Conservation (phyloP, 257 asterid genomes). For the Plantago ovata region DNA sequence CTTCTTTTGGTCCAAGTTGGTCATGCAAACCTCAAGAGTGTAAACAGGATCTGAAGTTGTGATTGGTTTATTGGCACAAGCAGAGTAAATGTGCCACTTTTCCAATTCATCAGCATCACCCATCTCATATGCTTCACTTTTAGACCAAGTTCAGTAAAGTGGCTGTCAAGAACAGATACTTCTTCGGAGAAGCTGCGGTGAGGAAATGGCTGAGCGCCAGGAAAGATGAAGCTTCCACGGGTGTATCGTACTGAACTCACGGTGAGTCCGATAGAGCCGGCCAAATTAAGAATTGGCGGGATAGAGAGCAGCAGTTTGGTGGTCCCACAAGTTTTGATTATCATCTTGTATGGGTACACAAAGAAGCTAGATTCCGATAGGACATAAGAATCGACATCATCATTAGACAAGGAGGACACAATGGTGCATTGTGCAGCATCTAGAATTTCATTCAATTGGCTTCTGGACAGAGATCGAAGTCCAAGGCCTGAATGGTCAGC, state of each 20-base stretch:
- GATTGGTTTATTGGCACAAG: conserved; percentile 33
- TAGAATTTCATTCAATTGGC: conserved; percentile 65
- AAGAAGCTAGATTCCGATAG: conserved; percentile 87
- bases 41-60: conserved; percentile 29
- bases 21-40: conserved; percentile 89
- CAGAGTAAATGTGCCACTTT: conserved; percentile 82
- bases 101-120: conserved; percentile 46
- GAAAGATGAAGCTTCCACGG: conserved; percentile 76
- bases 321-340: conserved; percentile 82
- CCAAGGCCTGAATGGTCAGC: conserved; percentile 45
- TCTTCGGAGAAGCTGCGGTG: conserved; percentile 78
- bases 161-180: conserved; percentile 54
- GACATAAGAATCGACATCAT: conserved; percentile 71
- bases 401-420: conserved; percentile 61
- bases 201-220: conserved; percentile 74
- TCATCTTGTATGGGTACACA: conserved; percentile 65
- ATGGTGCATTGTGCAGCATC: conserved; percentile 82
- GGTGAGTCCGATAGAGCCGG: conserved; percentile 38
- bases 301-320: conserved; percentile 77
- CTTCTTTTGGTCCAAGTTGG: conserved; percentile 51
- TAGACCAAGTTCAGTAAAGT: conserved; percentile 49
- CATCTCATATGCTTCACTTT: conserved; percentile 60
- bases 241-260: conserved; percentile 64
- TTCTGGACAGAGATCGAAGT: conserved; percentile 54
- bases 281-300: conserved; percentile 55